Percentiles rank a stretch among this genome's conserved stretches.
These are phyloP conservation scores for Cucurbita ficifolia DNA, from an alignment of 306 rosid genomes.

Conservation along the genomic window DNA sequence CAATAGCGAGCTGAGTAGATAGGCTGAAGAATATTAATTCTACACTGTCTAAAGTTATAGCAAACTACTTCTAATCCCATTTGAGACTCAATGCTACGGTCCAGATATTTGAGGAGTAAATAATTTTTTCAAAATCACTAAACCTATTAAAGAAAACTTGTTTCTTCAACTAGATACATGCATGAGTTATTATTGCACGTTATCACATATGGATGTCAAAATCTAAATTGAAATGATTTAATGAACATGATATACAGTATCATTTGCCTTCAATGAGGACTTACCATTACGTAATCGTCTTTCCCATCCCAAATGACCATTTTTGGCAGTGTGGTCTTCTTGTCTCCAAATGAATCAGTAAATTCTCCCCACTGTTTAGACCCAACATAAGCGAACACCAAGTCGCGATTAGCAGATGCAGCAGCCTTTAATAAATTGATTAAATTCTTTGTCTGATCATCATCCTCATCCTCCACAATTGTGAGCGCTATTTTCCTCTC, in stretches of 20 bases:
- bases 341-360: conserved; percentile 62
- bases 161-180: background rate
- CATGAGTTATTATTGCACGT: background rate
- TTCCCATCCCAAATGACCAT: conserved; percentile 78
- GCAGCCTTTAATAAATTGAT: conserved; percentile 69
- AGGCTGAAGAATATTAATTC: background rate
- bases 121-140: background rate
- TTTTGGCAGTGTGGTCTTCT: conserved; percentile 47
- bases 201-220: background rate
- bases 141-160: background rate
- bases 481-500: conserved; percentile 70
- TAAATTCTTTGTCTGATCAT: conserved; percentile 49
- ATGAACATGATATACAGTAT: background rate
- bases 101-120: background rate
- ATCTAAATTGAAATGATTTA: background rate
- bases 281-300: conserved; percentile 61
- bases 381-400: conserved; percentile 81
- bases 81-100: background rate
- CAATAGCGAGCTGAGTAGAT: background rate
- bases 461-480: conserved; percentile 67
- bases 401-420: conserved; percentile 89
- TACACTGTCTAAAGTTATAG: background rate
- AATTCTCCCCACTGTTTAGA: conserved; percentile 67
- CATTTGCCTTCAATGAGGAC: conserved; percentile 5
- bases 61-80: background rate